Percentiles rank a stretch among this genome's conserved stretches.
Conservation (phyloP, 352 stramenopile genomes). For the Thalassiosira exigua region DNA sequence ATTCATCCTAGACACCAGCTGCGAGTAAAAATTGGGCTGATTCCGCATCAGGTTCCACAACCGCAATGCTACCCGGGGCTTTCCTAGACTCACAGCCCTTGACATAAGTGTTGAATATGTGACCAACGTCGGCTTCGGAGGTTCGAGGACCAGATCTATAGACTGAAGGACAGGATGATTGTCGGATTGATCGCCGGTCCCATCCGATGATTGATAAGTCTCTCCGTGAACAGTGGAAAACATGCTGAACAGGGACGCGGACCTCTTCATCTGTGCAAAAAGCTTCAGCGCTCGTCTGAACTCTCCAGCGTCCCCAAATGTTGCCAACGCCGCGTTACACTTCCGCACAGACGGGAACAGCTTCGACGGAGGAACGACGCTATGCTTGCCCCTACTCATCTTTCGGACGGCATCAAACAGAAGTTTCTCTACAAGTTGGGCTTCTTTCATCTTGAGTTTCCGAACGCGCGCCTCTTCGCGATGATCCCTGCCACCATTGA, state of each 20-base stretch:
- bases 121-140: slow-evolving; percentile 73
- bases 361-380: slow-evolving; percentile 1
- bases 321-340: slow-evolving; percentile 79
- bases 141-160: slow-evolving; percentile 39
- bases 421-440: slow-evolving; percentile 83
- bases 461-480: neutral
- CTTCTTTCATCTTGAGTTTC: slow-evolving; percentile 85
- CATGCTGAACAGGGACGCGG: slow-evolving; percentile 34
- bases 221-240: slow-evolving; percentile 7
- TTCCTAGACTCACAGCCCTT: slow-evolving; percentile 70
- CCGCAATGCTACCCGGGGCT: slow-evolving; percentile 74
- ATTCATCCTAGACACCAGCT: slow-evolving; percentile 24
- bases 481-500: neutral
- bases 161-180: slow-evolving; percentile 6
- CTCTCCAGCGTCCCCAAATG: slow-evolving; percentile 77
- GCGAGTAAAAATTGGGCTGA: slow-evolving; percentile 70
- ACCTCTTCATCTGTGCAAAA: slow-evolving; percentile 82
- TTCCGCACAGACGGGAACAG: slow-evolving; percentile 74
- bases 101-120: slow-evolving; percentile 86
- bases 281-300: slow-evolving; percentile 72
- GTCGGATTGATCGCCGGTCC: neutral
- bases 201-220: too few species aligned
- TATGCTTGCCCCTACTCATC: slow-evolving; percentile 1
- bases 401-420: slow-evolving; percentile 34
- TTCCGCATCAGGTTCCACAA: slow-evolving; percentile 80